These are phyloP conservation scores for Filobasidium floriforme DNA, from an alignment of 768 basidiomycete genomes.

Conservation along the genomic window DNA sequence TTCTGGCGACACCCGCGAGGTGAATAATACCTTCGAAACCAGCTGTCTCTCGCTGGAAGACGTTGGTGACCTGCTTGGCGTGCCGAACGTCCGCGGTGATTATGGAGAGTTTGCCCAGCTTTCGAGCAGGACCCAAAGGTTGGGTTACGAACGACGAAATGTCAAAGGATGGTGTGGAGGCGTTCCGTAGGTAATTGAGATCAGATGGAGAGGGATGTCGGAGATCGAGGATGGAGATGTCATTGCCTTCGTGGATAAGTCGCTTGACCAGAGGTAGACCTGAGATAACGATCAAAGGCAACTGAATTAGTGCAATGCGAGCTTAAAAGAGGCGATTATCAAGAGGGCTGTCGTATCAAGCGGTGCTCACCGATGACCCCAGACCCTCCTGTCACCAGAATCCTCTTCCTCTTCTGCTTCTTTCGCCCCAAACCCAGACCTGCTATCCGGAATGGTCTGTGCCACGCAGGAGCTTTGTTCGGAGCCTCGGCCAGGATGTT, in stretches of 20 bases:
- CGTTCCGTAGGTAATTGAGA: conserved; percentile 3
- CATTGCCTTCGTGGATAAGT: conserved; percentile 26
- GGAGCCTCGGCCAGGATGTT: not conserved
- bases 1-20: conserved; percentile 32
- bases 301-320: not conserved
- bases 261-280: conserved; percentile 32
- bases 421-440: not conserved
- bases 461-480: not conserved
- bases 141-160: conserved; percentile 7
- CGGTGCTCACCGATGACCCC: conserved; percentile 31
- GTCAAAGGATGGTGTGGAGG: not conserved
- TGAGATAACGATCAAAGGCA: not conserved
- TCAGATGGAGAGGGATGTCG: conserved; percentile 24
- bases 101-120: conserved; percentile 11
- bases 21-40: conserved; percentile 35
- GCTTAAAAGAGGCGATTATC: too few relatives aligned
- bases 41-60: conserved; percentile 28
- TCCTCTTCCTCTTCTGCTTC: conserved; percentile 9
- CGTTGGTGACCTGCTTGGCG: not conserved
- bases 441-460: conserved; percentile 4
- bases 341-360: conserved; percentile 4
- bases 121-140: not conserved
- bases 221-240: conserved; percentile 31
- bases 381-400: conserved; percentile 36
- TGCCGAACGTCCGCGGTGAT: not conserved